phyloP scores from a whole-genome alignment of 2,329 filamentous ascomycete species.

The Sporothrix pseudoabietina region DNA sequence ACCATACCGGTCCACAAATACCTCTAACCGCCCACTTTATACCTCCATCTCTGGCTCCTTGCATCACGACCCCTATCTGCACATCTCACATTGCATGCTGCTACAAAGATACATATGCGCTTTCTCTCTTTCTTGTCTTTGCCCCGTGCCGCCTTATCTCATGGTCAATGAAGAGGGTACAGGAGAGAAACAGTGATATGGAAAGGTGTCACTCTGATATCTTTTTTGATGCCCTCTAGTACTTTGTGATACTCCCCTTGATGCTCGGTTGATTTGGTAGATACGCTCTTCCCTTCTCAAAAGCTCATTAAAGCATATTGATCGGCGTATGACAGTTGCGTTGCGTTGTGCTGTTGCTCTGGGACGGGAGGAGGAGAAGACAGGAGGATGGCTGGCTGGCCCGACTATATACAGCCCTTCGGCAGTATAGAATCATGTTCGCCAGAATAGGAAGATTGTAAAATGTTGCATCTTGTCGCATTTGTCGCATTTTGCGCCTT shows the following conservation, averaged over 20 bases:
- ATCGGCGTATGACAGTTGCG: background rate
- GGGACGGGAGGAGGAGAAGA: background rate
- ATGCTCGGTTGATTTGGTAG: background rate
- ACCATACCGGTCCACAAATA: background rate
- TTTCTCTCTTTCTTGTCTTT: background rate
- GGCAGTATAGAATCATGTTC: background rate
- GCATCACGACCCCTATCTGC: background rate
- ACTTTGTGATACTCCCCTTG: background rate
- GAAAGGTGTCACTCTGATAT: background rate
- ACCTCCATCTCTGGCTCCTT: background rate
- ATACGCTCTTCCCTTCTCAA: background rate
- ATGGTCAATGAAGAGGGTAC: background rate
- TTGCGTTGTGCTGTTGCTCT: background rate
- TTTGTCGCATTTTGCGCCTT: background rate
- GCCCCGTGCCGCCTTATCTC: background rate
- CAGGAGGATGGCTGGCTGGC: background rate
- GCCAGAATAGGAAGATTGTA: background rate
- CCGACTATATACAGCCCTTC: slow-evolving; percentile 1
- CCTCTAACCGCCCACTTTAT: background rate
- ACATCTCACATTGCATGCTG: no score
- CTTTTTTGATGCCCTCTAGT: background rate
- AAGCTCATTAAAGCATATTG: background rate
- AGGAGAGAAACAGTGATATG: background rate
- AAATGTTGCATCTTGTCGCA: no score
- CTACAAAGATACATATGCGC: no score